Percentiles rank a stretch among this genome's conserved stretches.
phyloP scores from a whole-genome alignment of 1,284 basidiomycete species.

The Exobasidium cylindrosporum region DNA sequence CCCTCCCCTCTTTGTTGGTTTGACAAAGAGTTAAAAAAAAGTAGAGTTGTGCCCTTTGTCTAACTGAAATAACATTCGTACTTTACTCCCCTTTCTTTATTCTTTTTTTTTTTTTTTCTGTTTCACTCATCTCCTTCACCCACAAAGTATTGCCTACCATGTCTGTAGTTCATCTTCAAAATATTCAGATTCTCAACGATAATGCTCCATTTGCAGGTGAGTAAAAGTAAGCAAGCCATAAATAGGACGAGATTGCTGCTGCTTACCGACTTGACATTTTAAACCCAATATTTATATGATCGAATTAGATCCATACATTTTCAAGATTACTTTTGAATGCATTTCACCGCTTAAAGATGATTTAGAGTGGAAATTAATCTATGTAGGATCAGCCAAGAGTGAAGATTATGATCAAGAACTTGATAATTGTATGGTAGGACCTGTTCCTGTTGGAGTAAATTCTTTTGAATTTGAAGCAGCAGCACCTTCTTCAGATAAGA shows the following conservation, averaged over 20 bases:
- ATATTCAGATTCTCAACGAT: conserved; percentile 50
- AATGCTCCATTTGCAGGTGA: conserved; percentile 42
- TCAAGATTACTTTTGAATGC: conserved; percentile 96
- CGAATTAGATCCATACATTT: conserved; percentile 73
- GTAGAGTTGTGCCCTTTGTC: no score
- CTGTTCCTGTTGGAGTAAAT: conserved; percentile 79
- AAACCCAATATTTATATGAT: neutral
- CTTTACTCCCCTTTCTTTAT: no score
- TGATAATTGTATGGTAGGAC: conserved; percentile 74
- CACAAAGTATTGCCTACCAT: conserved; percentile 29
- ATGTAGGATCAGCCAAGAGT: conserved; percentile 88
- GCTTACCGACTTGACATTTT: neutral
- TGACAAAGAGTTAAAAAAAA: no score
- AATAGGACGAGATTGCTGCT: neutral
- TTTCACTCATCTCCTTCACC: no score
- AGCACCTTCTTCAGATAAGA: conserved; percentile 63
- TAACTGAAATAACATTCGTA: no score
- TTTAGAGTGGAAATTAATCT: conserved; percentile 95
- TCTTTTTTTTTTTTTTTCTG: no score
- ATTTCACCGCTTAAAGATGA: conserved; percentile 76
- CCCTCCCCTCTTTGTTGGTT: no score
- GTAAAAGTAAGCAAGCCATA: conserved; percentile 8
- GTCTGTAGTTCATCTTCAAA: conserved; percentile 53
- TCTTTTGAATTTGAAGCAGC: conserved; percentile 85
- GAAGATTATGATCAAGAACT: conserved; percentile 92